Base-by-base conservation (phyloP, 2,329 filamentous ascomycete species). In the Aspergillus thermomutatus region DNA sequence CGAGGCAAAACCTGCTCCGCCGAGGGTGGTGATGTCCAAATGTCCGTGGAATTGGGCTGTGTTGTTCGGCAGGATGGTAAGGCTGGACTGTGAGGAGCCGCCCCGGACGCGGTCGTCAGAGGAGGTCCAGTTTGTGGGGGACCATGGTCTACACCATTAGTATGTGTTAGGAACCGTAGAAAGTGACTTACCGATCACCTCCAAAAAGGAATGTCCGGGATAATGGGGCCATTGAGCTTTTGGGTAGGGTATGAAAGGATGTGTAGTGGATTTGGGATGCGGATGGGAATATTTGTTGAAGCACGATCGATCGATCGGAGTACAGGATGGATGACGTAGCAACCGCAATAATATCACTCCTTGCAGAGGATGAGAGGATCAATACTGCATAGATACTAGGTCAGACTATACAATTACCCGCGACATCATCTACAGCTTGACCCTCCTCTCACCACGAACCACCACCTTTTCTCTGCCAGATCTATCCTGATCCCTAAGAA, bases 1-100 rank as follows among this genome's bases (percentile, higher is more conserved):
- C 4, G 87, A 90, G 9, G 90, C 90, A 69, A 95, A 94, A 4
- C 91, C 91, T 0, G 91, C 90, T 28, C 89, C 90, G 26, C 90
- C 90, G 0, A 94, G 83, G 0, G 89, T 85, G 53, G 81, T 82
- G 60, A 87, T 91, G 73, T 94, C 90, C 21, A 94, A 80, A 25
- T 79, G 78, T 2, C 91, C 90, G 61, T 83, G 75, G 75, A 92
- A 92, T 8, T 70, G 72, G 3, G 80, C 83, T 4, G 69, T 72
- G 2, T 71, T 62, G 14, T 70, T 60, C 21, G 70, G 71, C 40
- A 67, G 57, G 49, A 73, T 72, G 23, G 70, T 72, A n/a, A 85
- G 70, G 59, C 79, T 72, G 31, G 83, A 86, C 54, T 76, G 72
- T 60, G 87, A 91, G 58, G 81, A 81, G 51, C 90, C 90, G 57